These are phyloP conservation scores for Leucoagaricus sp. DNA, from an alignment of 1,284 basidiomycete genomes.

Conservation along the genomic window DNA sequence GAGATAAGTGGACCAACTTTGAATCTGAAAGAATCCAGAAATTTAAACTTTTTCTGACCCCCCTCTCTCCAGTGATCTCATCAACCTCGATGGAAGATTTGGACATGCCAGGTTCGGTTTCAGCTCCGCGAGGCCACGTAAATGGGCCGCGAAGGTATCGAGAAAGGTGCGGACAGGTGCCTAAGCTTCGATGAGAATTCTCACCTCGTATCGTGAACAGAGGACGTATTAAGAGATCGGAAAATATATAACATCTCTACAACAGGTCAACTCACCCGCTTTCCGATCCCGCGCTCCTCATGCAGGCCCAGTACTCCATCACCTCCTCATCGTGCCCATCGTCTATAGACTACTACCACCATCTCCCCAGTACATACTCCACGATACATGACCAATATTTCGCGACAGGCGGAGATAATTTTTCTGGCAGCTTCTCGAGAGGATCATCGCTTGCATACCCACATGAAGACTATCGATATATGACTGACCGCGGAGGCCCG, in stretches of 20 bases:
- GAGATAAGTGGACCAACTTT: constrained; percentile 12
- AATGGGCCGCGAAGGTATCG: constrained; percentile 37
- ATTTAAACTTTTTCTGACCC: constrained; percentile 22
- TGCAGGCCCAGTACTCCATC: constrained; percentile 35
- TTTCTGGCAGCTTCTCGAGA: constrained; percentile 43
- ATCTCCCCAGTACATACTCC: constrained; percentile 23
- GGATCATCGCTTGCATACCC: constrained; percentile 46
- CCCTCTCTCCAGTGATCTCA: constrained; percentile 23
- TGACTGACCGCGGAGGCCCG: constrained; percentile 43
- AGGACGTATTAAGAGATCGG: constrained; percentile 36
- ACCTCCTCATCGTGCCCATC: constrained; percentile 17
- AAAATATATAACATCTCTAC: constrained; percentile 43
- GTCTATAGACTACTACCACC: constrained; percentile 22
- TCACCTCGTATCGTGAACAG: constrained; percentile 37
- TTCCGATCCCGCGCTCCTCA: constrained; percentile 26
- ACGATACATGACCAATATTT: constrained; percentile 29
- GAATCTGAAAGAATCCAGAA: constrained; percentile 23
- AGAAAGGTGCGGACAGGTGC: constrained; percentile 39
- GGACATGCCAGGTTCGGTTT: constrained; percentile 32
- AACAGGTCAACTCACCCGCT: constrained; percentile 30
- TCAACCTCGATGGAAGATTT: constrained; percentile 30
- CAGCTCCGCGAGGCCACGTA: constrained; percentile 44
- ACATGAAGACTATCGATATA: constrained; percentile 43
- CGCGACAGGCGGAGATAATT: constrained; percentile 29
- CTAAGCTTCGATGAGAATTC: constrained; percentile 39